Evolutionary conservation across 1,284 basidiomycete species (phyloP).

Genomic region (Marasmius tenuissimus): DNA sequence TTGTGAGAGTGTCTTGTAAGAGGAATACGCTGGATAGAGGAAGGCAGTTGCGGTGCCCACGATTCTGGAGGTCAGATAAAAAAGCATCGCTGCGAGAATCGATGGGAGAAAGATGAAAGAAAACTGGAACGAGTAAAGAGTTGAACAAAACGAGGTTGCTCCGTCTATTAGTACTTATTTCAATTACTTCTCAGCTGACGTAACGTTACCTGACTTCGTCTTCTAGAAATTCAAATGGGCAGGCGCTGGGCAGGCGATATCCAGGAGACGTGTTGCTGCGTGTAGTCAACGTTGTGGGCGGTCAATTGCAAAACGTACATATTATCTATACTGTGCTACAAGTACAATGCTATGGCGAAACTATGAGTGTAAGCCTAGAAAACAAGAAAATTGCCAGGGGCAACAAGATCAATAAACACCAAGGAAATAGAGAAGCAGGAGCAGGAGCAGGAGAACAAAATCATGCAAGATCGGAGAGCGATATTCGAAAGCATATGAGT

Average conservation of each 20-base stretch:
- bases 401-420: no score
- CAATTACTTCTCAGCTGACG: background rate
- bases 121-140: no score
- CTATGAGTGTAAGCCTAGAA: no score
- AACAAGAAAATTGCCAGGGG: no score
- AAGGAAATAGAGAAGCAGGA: background rate
- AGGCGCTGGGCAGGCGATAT: no score
- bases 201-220: background rate
- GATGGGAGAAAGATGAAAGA: background rate
- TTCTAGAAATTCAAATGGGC: no score
- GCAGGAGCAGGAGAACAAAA: background rate
- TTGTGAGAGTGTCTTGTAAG: conserved; percentile 81
- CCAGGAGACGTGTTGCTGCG: no score
- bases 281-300: no score
- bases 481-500: conserved; percentile 1
- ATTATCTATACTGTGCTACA: no score
- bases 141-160: background rate
- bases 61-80: conserved; percentile 1
- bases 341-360: no score
- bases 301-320: no score
- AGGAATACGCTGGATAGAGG: conserved; percentile 83
- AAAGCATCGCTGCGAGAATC: background rate
- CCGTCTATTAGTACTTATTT: background rate
- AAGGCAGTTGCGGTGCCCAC: conserved; percentile 2
- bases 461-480: background rate